Conservation (phyloP, 2,329 filamentous ascomycete species). For the Fusarium stilboides region DNA sequence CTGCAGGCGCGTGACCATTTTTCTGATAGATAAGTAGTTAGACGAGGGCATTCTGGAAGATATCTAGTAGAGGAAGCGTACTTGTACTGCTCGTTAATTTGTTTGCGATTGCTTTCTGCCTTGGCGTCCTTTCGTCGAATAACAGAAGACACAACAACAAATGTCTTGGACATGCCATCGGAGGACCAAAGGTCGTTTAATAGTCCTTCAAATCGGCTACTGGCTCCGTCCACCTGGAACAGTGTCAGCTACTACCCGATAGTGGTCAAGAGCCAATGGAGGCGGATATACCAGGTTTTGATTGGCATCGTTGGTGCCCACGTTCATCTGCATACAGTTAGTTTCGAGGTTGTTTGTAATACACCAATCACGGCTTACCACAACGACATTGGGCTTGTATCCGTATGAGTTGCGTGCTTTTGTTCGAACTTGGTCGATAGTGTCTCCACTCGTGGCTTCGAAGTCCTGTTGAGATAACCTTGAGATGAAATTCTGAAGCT, state of each 20-base stretch:
- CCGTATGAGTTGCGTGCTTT: neutral
- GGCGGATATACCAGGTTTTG: neutral
- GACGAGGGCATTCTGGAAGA: neutral
- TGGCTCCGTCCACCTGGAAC: neutral
- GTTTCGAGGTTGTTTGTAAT: neutral
- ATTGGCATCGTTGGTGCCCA: neutral
- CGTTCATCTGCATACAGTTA: neutral
- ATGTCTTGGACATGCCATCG: slow-evolving; percentile 6
- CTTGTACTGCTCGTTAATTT: slow-evolving; percentile 13
- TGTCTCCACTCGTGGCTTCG: neutral
- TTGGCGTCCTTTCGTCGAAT: neutral
- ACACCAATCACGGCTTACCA: neutral
- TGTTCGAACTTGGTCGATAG: neutral
- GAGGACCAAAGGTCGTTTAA: neutral
- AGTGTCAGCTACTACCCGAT: neutral
- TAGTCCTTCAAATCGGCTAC: neutral
- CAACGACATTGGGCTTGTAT: neutral
- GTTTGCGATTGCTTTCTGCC: neutral
- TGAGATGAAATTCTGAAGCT: neutral
- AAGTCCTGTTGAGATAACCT: neutral
- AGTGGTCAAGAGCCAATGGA: neutral
- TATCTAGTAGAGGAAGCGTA: neutral
- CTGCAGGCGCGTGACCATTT: neutral
- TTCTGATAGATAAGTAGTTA: neutral
- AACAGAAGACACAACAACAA: slow-evolving; percentile 2